phyloP scores from a whole-genome alignment of 192 early-diverging fungal genomes.

The Lobosporangium transversale region DNA sequence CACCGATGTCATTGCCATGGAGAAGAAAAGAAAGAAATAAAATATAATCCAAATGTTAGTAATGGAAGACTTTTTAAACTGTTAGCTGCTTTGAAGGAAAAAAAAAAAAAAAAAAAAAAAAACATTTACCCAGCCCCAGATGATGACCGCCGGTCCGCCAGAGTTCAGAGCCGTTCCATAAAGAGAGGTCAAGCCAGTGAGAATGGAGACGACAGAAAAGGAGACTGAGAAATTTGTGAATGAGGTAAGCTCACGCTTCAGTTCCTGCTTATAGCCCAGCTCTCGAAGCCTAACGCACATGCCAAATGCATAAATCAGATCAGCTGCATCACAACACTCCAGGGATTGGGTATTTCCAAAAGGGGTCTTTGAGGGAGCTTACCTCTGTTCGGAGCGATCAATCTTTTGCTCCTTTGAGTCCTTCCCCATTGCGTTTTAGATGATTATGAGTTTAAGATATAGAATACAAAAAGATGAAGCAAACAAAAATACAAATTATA shows the following conservation, averaged over 20 bases:
- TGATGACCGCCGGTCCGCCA: slow-evolving; percentile 58
- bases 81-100: too few relatives aligned
- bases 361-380: too few relatives aligned
- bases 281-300: slow-evolving; percentile 46
- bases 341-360: too few relatives aligned
- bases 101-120: neutral
- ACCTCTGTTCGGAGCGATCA: slow-evolving; percentile 47
- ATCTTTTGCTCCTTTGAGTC: slow-evolving; percentile 16
- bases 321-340: too few relatives aligned
- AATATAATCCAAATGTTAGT: too few relatives aligned
- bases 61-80: too few relatives aligned
- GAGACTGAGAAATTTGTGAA: slow-evolving; percentile 56
- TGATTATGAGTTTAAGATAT: neutral
- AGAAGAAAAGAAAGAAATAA: too few relatives aligned
- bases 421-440: neutral
- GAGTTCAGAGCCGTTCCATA: slow-evolving; percentile 56
- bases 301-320: too few relatives aligned
- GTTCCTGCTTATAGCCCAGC: slow-evolving; percentile 62
- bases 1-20: too few relatives aligned
- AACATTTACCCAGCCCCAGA: slow-evolving; percentile 56
- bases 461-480: neutral
- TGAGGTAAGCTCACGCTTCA: slow-evolving; percentile 56
- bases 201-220: slow-evolving; percentile 58
- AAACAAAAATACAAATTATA: neutral
- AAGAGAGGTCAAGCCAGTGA: slow-evolving; percentile 57